Evolutionary conservation across 352 stramenopile species (phyloP), one percentile per base, ranked within the genome.

Genomic region (Pythium biforme): DNA sequence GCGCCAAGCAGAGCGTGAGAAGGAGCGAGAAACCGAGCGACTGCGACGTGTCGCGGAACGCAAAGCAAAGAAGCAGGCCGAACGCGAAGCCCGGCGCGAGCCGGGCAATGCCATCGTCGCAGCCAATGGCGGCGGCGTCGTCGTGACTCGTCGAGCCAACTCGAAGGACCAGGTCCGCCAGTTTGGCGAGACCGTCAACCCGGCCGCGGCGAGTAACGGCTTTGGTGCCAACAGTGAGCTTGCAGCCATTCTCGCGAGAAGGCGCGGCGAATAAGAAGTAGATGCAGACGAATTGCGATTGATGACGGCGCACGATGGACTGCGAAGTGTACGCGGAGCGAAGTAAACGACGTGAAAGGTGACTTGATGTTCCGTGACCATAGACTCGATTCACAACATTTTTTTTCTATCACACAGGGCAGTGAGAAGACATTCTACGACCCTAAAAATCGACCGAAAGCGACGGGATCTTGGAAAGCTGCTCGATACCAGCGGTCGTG

Each of bases 41-140:
- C 46, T 92, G 34, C 80, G 79, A 6, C 87, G 87, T 22, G 84
- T 95, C 1, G 84, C 85, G 0, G 84, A 94, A 50, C 91, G 91
- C 59, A 95, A 95, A 61, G 79, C 87, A n/a, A 93, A 93, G 51
- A 95, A 95, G 51, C 81, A 83, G 48, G 75, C 81, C 0, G 87
- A 94, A 47, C 83, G 84, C 40, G 85, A 95, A 15, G 69, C 82
- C 17, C 77, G 77, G 1, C 83, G 79, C 14, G 66, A 85, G 29
- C 50, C 53, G 5, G 60, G 60, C 33, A 49, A 48, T 7, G 40
- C 37, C 1, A 27, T 63, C 15, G 56, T 55, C 14, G 49, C 48
- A 19, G 15, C 50, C 2, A 60, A 59, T n/a, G 54, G 51, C 12
- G 47, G 31, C 4, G 58, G 23, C 22, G 48, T 19, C 0, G 43